Evolutionary conservation across 2,329 filamentous ascomycete genomes (phyloP), one percentile per base, ranked within the genome.

Genomic region (Colletotrichum gloeosporioides): DNA sequence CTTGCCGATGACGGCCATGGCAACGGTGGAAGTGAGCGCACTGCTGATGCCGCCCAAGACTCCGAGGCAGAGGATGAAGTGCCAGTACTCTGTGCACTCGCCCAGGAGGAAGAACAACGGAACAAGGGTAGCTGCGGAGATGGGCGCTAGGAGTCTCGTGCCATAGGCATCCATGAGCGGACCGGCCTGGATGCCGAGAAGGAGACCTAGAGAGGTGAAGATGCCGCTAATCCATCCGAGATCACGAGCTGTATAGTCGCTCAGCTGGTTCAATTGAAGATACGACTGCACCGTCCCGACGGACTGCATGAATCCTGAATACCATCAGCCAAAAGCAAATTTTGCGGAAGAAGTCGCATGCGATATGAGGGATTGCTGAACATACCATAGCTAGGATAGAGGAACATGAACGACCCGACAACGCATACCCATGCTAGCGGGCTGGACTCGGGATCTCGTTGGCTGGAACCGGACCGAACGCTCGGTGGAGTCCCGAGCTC

Each of bases 141-240:
- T 72, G 5, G 86, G 79, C 1, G 85, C 80, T 16, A 90, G 81
- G 29, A 84, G 73, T 8, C 84, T 82, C 0, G 88, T 86, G 0
- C 88, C 89, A 53, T 89, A 87, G 1, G 83, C 83, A 72, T 90
- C 88, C 73, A 89, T 88, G 5, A 90, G 73, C 2, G 88, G 88
- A 0, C 88, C 88, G 9, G 88, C 84, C 78, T 88, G 87, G 6
- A 89, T 85, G 6, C 86, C 87, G 3, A 88, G 81, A 16, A 87
- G 83, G 0, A 89, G 79, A 0, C 85, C 83, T 1, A 89, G 78
- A 62, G 88, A 89, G 7, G 86, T 84, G 39, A 88, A 86, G 6
- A 89, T 77, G 2, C 87, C 86, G 1, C 86, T 85, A 69, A 89
- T 89, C 88, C 88, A 90, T 25, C 88, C 88, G 1, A 90, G 83